Conservation (phyloP, 805 yeast genomes). For the baker's yeast (Saccharomyces cerevisiae) region DNA sequence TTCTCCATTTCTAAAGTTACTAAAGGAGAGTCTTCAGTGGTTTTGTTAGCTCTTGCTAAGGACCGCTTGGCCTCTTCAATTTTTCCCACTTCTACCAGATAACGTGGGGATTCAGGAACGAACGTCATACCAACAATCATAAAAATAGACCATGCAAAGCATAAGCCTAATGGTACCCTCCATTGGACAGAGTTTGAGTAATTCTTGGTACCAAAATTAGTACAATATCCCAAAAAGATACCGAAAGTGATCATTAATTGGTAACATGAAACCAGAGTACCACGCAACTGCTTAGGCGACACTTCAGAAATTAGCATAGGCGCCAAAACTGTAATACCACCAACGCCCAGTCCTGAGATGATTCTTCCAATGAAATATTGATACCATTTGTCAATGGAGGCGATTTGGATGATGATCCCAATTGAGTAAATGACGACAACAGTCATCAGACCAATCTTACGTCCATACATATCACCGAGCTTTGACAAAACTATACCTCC, state of each 20-base stretch:
- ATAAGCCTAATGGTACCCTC: constrained; percentile 63
- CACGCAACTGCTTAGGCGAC: constrained; percentile 43
- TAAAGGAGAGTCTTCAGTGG: constrained; percentile 44
- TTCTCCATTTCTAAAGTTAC: constrained; percentile 49
- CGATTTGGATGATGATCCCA: constrained; percentile 60
- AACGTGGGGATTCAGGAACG: constrained; percentile 73
- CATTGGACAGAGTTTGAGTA: constrained; percentile 46
- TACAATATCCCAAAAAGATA: constrained; percentile 69
- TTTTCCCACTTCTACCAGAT: constrained; percentile 44
- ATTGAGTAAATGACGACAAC: constrained; percentile 56
- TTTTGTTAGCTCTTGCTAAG: constrained; percentile 51
- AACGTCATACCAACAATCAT: constrained; percentile 34
- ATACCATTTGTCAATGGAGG: constrained; percentile 47
- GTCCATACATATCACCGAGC: constrained; percentile 53
- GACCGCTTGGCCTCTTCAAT: constrained; percentile 56
- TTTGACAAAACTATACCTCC: constrained; percentile 57
- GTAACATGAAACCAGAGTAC: constrained; percentile 60
- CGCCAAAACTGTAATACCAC: constrained; percentile 65
- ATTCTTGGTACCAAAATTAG: constrained; percentile 48
- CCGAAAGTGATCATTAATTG: constrained; percentile 67
- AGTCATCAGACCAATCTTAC: constrained; percentile 52
- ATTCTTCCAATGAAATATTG: constrained; percentile 63
- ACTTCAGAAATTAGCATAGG: constrained; percentile 55
- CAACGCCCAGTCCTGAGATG: constrained; percentile 68
- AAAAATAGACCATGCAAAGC: constrained; percentile 38